Percentiles rank a stretch among this genome's conserved stretches.
These are phyloP conservation scores for Heliosperma pusillum DNA, from an alignment of 148 eudicot genomes.

Conservation along the genomic window DNA sequence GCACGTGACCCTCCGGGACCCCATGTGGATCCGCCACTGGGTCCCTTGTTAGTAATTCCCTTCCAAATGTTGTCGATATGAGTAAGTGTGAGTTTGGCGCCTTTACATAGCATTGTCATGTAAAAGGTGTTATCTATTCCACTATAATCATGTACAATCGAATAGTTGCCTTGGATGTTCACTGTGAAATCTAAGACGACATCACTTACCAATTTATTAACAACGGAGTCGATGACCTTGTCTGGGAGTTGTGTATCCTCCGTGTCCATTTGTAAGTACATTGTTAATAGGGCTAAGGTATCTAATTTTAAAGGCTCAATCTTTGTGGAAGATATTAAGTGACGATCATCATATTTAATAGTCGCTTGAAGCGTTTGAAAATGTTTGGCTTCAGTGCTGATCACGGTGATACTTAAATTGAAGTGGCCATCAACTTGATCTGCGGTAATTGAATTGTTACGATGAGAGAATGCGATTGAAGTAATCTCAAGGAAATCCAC, in stretches of 20 bases:
- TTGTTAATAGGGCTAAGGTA: not conserved
- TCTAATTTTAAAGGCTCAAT: not conserved
- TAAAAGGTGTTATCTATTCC: no score
- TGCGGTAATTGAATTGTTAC: not conserved
- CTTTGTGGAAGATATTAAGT: not conserved
- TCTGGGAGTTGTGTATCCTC: not conserved
- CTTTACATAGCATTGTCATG: no score
- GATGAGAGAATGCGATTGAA: not conserved
- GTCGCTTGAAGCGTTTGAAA: not conserved
- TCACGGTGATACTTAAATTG: not conserved
- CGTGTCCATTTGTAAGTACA: not conserved
- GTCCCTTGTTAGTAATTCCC: no score
- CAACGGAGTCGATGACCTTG: not conserved
- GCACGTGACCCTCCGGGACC: no score
- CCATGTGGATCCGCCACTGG: no score
- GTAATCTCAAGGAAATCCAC: not conserved
- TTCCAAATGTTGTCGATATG: no score
- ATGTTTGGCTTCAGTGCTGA: not conserved
- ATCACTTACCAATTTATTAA: not conserved
- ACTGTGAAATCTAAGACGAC: not conserved
- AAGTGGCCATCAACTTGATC: not conserved
- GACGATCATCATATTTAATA: not conserved
- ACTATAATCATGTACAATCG: no score
- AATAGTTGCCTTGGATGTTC: no score
- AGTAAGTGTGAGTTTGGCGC: no score